Evolutionary conservation across 495 filamentous ascomycete species (phyloP), one percentile per base, ranked within the genome.

Genomic region (Penicillium soppii): DNA sequence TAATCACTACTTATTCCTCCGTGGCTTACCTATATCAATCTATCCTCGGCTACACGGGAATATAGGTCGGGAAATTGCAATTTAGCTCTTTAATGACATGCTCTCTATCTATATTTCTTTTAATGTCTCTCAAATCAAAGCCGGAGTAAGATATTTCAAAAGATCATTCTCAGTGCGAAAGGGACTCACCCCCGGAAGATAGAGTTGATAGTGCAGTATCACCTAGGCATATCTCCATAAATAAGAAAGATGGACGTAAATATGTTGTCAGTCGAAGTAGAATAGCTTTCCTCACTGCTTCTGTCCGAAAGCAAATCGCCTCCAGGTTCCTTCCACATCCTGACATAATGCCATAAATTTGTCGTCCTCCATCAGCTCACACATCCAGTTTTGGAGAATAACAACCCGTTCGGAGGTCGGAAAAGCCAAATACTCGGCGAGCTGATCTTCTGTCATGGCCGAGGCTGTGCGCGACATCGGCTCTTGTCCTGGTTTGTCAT

Each of bases 271-370:
- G 15, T 5, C 15, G 9, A 25, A 21, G 16, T 1, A 7, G 5
- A 48, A 29, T 9, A 10, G 10, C 33, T n/a, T n/a, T n/a, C n/a
- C 38, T 54, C 15, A 61, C 15, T 39, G 25, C 23, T 39, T 62
- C 35, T 54, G 60, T 3, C 75, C 73, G 52, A 76, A 57, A 13
- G 66, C 68, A 53, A 78, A 68, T 20, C 75, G 70, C 39, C 51
- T 61, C 74, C 75, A 79, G 7, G 67, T 58, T 1, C 58, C 62
- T 47, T 81, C 73, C 1, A 79, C 57, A 64, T 76, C 75, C 39
- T 70, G 58, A 25, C 68, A 72, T 10, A 81, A 59, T 32, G 64
- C 54, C 21, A 69, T 45, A 32, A 81, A 81, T 4, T 54, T 59
- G 23, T 76, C 71, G 38, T 81, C 73, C 25, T 74, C 57, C 2